Evolutionary conservation across 2,329 filamentous ascomycete genomes (phyloP).

Genomic region (Colletotrichum sp.): DNA sequence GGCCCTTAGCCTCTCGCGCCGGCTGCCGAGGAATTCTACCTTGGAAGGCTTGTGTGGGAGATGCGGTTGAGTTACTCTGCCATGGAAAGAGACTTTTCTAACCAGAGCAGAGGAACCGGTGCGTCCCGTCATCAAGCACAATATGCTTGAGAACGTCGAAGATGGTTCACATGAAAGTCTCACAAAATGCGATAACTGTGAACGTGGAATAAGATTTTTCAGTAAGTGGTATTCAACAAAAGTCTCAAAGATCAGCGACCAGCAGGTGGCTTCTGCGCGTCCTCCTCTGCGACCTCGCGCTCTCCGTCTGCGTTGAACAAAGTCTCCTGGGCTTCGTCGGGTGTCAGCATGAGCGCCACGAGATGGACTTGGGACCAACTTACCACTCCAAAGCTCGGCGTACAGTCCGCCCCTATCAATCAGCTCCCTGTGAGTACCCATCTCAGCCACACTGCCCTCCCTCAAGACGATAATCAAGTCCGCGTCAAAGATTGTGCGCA

Average conservation of each 20-base stretch:
- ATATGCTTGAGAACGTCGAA: neutral
- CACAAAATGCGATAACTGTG: neutral
- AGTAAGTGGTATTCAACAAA: neutral
- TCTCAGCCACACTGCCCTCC: constrained; percentile 84
- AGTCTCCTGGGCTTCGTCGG: constrained; percentile 63
- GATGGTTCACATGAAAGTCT: neutral
- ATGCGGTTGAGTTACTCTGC: neutral
- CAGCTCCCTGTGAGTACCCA: constrained; percentile 84
- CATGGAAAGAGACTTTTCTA: neutral
- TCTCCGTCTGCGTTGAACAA: constrained; percentile 56
- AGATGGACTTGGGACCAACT: constrained; percentile 38
- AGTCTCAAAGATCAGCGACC: neutral
- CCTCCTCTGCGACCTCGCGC: constrained; percentile 40
- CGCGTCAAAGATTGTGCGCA: constrained; percentile 92
- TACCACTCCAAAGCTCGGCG: constrained; percentile 88
- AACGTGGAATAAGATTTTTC: neutral
- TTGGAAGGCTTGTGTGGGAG: neutral
- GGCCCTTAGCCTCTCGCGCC: neutral
- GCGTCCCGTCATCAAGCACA: neutral
- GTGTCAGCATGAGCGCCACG: constrained; percentile 15
- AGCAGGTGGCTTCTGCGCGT: constrained; percentile 50
- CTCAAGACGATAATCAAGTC: constrained; percentile 92
- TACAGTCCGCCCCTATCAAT: constrained; percentile 83
- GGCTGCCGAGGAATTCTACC: neutral
- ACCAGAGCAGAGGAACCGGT: neutral